Evolutionary conservation across 768 basidiomycete species (phyloP).

Genomic region (Termitomyces eurrhizus): DNA sequence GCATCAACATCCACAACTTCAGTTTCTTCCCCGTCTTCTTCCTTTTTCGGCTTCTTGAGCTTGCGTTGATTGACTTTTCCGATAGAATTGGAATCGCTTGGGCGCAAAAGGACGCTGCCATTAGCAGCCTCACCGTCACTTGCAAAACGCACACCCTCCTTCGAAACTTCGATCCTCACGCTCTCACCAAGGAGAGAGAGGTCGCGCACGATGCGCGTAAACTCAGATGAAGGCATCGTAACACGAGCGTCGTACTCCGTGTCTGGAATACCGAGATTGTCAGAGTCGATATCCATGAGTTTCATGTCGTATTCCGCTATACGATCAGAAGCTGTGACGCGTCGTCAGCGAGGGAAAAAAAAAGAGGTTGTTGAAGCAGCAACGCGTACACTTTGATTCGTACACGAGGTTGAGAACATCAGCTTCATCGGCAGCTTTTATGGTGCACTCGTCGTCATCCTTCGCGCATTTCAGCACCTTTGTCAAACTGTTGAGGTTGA

Average conservation of each 20-base stretch:
- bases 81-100: slow-evolving; percentile 51
- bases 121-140: slow-evolving; percentile 94
- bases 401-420: slow-evolving; percentile 87
- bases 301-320: slow-evolving; percentile 99
- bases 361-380: background rate
- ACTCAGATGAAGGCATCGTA: slow-evolving; percentile 82
- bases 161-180: slow-evolving; percentile 92
- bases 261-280: slow-evolving; percentile 92
- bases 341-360: slow-evolving; percentile 4
- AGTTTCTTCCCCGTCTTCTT: slow-evolving; percentile 43
- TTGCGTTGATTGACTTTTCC: slow-evolving; percentile 38
- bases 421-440: slow-evolving; percentile 89
- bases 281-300: slow-evolving; percentile 98
- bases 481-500: slow-evolving; percentile 82
- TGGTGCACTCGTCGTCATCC: slow-evolving; percentile 87
- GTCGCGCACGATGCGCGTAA: slow-evolving; percentile 90
- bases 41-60: slow-evolving; percentile 30
- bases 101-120: slow-evolving; percentile 80
- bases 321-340: slow-evolving; percentile 71
- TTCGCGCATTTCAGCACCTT: slow-evolving; percentile 98
- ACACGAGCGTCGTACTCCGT: slow-evolving; percentile 96
- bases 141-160: slow-evolving; percentile 92
- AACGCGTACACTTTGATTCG: slow-evolving; percentile 71
- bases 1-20: slow-evolving; percentile 44
- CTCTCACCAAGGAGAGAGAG: slow-evolving; percentile 87